These are phyloP conservation scores for Candolleomyces efflorescens DNA, from an alignment of 768 basidiomycete species.

Conservation along the genomic window DNA sequence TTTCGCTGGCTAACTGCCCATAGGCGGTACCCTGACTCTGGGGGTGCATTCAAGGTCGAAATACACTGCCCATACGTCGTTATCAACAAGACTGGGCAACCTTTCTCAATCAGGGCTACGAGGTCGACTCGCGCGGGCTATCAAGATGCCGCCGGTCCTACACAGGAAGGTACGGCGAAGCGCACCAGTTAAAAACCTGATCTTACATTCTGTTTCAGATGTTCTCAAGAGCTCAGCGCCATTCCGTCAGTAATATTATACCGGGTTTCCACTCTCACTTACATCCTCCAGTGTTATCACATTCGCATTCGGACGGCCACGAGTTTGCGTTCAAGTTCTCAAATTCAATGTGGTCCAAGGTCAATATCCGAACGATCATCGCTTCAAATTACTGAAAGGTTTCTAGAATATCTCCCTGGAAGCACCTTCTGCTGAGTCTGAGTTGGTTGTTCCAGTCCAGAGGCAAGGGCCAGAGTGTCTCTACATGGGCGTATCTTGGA, in stretches of 20 bases:
- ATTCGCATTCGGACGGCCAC: constrained; percentile 72
- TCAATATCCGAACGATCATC: constrained; percentile 20
- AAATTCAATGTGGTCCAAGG: constrained; percentile 89
- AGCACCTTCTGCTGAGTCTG: constrained; percentile 87
- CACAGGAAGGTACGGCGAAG: constrained; percentile 45
- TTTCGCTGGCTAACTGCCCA: neutral
- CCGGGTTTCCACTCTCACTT: neutral
- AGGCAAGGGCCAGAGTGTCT: constrained; percentile 61
- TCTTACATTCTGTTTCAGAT: constrained; percentile 8
- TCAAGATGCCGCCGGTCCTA: constrained; percentile 84
- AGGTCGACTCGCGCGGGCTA: constrained; percentile 58
- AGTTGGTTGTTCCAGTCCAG: constrained; percentile 65
- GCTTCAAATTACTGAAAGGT: neutral
- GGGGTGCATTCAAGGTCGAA: constrained; percentile 95
- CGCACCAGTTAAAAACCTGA: neutral
- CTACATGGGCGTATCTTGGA: constrained; percentile 87
- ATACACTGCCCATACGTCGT: constrained; percentile 88
- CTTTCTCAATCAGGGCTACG: constrained; percentile 68
- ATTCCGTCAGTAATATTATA: constrained; percentile 62
- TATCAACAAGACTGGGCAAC: constrained; percentile 88
- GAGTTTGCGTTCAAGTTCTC: constrained; percentile 79
- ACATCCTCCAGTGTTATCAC: constrained; percentile 69
- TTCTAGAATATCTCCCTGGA: constrained; percentile 80
- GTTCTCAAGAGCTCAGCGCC: constrained; percentile 52
- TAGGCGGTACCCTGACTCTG: constrained; percentile 81